phyloP scores from a whole-genome alignment of 192 early-diverging fungal genomes.

The Backusella parvicylindrica region DNA sequence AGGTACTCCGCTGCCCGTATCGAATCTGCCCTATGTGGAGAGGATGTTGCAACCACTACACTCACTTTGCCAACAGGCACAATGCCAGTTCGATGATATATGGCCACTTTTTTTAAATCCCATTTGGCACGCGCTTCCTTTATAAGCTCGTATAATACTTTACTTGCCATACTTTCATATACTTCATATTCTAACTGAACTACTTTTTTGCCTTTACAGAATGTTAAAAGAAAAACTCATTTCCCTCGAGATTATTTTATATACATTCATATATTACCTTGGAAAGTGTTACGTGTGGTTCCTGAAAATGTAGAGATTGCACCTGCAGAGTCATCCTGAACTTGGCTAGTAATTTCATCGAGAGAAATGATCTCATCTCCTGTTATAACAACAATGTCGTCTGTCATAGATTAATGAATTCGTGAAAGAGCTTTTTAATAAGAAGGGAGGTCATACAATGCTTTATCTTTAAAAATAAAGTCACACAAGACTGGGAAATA shows the following conservation, averaged over 20 bases:
- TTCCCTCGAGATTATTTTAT: too few relatives aligned
- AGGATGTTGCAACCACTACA: conserved; percentile 78
- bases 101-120: conserved; percentile 61
- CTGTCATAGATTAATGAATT: neutral
- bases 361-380: conserved; percentile 49
- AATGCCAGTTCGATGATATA: conserved; percentile 78
- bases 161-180: conserved; percentile 84
- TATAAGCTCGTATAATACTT: conserved; percentile 62
- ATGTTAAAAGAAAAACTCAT: neutral
- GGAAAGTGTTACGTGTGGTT: conserved; percentile 81
- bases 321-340: conserved; percentile 70
- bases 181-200: conserved; percentile 79
- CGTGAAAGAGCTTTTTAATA: neutral
- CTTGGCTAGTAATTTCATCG: conserved; percentile 56
- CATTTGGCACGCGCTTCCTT: conserved; percentile 61
- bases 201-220: conserved; percentile 59
- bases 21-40: conserved; percentile 75
- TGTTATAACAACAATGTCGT: neutral
- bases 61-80: conserved; percentile 80
- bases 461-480: neutral
- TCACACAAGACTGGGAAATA: neutral
- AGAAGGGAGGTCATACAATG: neutral
- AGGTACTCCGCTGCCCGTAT: conserved; percentile 75
- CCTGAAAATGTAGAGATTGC: conserved; percentile 88
- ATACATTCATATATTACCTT: conserved; percentile 63